These are phyloP conservation scores for Magnaporthales sp. DNA, from an alignment of 2,329 filamentous ascomycete species.

Conservation along the genomic window DNA sequence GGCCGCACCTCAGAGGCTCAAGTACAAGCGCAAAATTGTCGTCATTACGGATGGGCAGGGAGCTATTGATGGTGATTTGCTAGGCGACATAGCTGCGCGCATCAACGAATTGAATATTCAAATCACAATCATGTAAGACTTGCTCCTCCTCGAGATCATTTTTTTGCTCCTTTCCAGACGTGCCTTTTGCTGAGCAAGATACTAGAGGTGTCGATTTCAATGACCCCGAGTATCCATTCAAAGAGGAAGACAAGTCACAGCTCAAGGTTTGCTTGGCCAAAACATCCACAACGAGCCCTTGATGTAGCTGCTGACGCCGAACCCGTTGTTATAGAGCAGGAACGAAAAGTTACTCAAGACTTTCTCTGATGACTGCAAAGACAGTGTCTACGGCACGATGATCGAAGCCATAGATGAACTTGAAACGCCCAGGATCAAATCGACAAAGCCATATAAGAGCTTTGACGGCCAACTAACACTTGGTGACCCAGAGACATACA, in stretches of 20 bases:
- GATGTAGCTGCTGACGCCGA: neutral
- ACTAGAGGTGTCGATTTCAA: slow-evolving; percentile 85
- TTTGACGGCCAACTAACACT: slow-evolving; percentile 76
- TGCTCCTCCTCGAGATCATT: too few relatives aligned
- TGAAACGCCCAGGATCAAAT: slow-evolving; percentile 67
- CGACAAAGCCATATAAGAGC: slow-evolving; percentile 63
- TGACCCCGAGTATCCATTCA: slow-evolving; percentile 79
- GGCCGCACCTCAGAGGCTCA: slow-evolving; percentile 68
- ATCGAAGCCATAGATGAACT: slow-evolving; percentile 78
- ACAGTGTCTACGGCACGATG: slow-evolving; percentile 73
- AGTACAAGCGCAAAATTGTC: slow-evolving; percentile 73
- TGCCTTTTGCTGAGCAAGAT: neutral
- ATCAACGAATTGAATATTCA: slow-evolving; percentile 71
- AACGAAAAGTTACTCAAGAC: slow-evolving; percentile 64
- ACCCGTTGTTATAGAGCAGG: slow-evolving; percentile 33
- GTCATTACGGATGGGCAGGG: slow-evolving; percentile 78
- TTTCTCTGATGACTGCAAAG: slow-evolving; percentile 56
- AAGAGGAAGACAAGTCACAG: slow-evolving; percentile 75
- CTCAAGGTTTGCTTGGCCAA: slow-evolving; percentile 46
- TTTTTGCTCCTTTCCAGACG: neutral
- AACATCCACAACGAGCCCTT: too few relatives aligned
- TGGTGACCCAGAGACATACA: slow-evolving; percentile 63
- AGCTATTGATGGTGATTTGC: slow-evolving; percentile 60
- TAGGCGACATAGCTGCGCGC: slow-evolving; percentile 62
- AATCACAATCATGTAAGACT: slow-evolving; percentile 64